Conservation (phyloP, 2,329 filamentous ascomycete species). For the Colletotrichum spaethianum region DNA sequence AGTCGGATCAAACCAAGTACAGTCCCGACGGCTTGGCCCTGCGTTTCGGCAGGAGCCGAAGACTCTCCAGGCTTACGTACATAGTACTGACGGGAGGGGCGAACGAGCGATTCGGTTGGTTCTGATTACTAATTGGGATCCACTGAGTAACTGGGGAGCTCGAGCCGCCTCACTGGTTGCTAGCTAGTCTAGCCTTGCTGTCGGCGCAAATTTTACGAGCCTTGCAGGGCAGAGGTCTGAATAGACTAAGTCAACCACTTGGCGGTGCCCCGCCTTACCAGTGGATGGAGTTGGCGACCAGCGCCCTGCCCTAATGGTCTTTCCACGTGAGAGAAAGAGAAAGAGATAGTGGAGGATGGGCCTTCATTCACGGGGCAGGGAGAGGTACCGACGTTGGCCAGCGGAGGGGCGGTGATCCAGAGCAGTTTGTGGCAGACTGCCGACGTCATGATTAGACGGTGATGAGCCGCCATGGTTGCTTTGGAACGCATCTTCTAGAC, state of each 20-base stretch:
- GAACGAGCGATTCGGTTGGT: constrained; percentile 10
- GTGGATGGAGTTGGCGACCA: too few relatives aligned
- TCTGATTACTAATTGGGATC: constrained; percentile 1
- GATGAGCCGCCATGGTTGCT: not conserved
- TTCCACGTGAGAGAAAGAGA: not conserved
- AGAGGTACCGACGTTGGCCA: not conserved
- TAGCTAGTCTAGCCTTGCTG: not conserved
- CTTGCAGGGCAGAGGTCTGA: constrained; percentile 3
- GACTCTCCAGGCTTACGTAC: not conserved
- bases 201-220: not conserved
- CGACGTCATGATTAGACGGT: not conserved
- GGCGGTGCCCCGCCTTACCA: not conserved
- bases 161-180: not conserved
- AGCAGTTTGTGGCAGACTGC: not conserved
- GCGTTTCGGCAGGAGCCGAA: constrained; percentile 29
- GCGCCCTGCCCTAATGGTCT: not conserved
- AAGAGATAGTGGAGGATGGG: not conserved
- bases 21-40: constrained; percentile 13
- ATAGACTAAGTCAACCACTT: constrained; percentile 1
- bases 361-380: not conserved
- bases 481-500: not conserved
- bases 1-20: not conserved
- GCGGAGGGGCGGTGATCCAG: not conserved
- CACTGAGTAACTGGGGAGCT: not conserved
- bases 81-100: constrained; percentile 20